Evolutionary conservation across 805 yeast species (phyloP), one percentile per base, ranked within the genome.

Genomic region (Wickerhamomyces queroliae): DNA sequence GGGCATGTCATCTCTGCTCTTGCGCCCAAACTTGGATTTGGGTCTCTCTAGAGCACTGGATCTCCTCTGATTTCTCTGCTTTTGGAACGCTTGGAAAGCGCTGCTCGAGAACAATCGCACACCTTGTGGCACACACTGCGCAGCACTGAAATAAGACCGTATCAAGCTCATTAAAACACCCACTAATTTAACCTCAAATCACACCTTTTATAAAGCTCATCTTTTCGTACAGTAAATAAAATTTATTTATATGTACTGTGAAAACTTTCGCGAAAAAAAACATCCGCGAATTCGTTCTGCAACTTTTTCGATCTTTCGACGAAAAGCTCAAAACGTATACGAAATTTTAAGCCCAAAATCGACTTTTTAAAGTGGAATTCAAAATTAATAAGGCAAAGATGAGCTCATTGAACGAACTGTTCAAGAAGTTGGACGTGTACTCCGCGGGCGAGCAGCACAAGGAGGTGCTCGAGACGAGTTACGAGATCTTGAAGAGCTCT

Each of bases 401-500:
- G 58, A 38, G 46, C 24, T 43, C 55, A 4, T 35, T 55, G 26
- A 52, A 49, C 33, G 56, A 52, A 28, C 38, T 55, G 18, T 44
- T 54, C 43, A 50, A 50, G 44, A 52, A 53, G 37, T 35, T 55
- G 36, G 54, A 52, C 27, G 47, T 55, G 2, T 42, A 44, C 40
- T 45, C 55, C 7, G 42, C 45, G 1, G 40, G 47, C 19, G 44
- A 48, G 11, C 43, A 46, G 16, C 57, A 51, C 36, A 43, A 46
- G 19, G 52, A 45, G 30, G 56, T 53, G 11, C 45, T 43, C 27
- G 60, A 55, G 33, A 47, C 54, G 25, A 52, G 55, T 13, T 39
- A 28, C 18, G 59, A 55, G 34, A 46, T 53, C 21, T 39, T 55
- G 32, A 55, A 54, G 42, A 40, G 39, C 27, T 46, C 53, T 2